Percentiles rank a stretch among this genome's conserved stretches.
These are phyloP conservation scores for Tylopilus sp. DNA, from an alignment of 768 basidiomycete species.

Conservation along the genomic window DNA sequence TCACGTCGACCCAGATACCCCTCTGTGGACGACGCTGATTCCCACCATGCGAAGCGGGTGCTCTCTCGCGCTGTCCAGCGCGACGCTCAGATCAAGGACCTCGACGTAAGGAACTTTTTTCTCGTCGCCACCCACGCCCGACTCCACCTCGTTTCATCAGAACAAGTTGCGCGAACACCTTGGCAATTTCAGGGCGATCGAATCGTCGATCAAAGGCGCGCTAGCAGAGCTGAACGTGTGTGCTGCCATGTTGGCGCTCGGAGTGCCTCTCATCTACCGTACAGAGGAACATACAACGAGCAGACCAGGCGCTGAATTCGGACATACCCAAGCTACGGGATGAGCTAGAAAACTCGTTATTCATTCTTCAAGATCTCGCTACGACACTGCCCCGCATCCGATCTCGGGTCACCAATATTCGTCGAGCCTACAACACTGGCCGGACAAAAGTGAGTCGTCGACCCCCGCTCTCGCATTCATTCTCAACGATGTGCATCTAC, in stretches of 20 bases:
- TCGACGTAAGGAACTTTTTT: constrained; percentile 42
- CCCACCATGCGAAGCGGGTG: constrained; percentile 39
- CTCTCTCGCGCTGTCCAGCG: constrained; percentile 47
- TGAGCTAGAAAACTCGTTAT: constrained; percentile 59
- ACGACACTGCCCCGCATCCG: constrained; percentile 58
- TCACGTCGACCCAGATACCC: constrained; percentile 8
- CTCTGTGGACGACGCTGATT: constrained; percentile 4
- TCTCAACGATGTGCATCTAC: neutral
- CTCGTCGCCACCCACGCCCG: neutral
- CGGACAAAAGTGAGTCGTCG: constrained; percentile 51
- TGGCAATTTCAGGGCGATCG: constrained; percentile 72
- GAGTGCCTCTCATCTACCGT: neutral
- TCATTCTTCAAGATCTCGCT: constrained; percentile 55
- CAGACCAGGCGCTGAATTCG: constrained; percentile 51
- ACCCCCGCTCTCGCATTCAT: neutral
- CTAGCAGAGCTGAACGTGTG: constrained; percentile 56
- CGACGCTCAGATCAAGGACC: constrained; percentile 57
- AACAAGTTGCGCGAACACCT: constrained; percentile 64
- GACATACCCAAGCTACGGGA: constrained; percentile 62
- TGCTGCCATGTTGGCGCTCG: neutral
- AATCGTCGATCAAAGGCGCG: constrained; percentile 64
- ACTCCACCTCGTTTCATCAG: constrained; percentile 32
- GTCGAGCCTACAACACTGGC: constrained; percentile 68
- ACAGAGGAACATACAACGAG: constrained; percentile 57
- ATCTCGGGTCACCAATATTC: constrained; percentile 58